Evolutionary conservation across 1,139 yeast genomes (phyloP), one percentile per base, ranked within the genome.

Genomic region (Geotrichum macrosporum): DNA sequence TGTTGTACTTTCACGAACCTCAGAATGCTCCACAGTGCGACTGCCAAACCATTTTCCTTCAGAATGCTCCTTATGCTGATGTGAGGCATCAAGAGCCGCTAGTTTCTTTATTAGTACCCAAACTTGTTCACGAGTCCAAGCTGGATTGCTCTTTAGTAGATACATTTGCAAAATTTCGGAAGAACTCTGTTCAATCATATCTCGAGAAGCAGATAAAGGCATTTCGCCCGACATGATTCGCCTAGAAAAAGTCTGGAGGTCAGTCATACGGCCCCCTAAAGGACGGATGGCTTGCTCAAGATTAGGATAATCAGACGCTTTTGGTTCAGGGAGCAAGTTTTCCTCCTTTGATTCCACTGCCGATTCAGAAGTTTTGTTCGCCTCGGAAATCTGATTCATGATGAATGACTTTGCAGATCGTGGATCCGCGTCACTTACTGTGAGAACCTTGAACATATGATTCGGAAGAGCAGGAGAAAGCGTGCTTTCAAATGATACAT

Each of bases 201-300:
- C 94, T 3, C 74, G 66, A 39, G 88, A 69, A 0, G 98, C 97
- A 44, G 75, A 82, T 18, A 67, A 59, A 1, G 96, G 95, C 9
- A 77, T 63, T 62, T 92, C 97, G 2, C 98, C 98, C 0, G 92
- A 79, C 57, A 80, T 81, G 19, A 92, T 76, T 46, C 97, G 82
- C 59, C 97, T 77, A 0, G 84, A 84, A 66, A 87, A 87, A 16
- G 94, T 82, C 65, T 92, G 96, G 48, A 92, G 72, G 62, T 92
- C 98, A 47, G 89, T 74, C 89, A 92, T 84, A 55, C 98, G 78
- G 35, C 98, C 98, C 10, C 98, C 98, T 26, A 92, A 67, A 6
- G 95, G 94, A 21, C 69, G 77, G 42, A 89, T 68, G 32, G 83
- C 77, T 2, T 68, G 63, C 31, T 80, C 83, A 33, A 85, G 68